phyloP scores from a whole-genome alignment of 1,284 basidiomycete genomes.

The Tilletia caries region DNA sequence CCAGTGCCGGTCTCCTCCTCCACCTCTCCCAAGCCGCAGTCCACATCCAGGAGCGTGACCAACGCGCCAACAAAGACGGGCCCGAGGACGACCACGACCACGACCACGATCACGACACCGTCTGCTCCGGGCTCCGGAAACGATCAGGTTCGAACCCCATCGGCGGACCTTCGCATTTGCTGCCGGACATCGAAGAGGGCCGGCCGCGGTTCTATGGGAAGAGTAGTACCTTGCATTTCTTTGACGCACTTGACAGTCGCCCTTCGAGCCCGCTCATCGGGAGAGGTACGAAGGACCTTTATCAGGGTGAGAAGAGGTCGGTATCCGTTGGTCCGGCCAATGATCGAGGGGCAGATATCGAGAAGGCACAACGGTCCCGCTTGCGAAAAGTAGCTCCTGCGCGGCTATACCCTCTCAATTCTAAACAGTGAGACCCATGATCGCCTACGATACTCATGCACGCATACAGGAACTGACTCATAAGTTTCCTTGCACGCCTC shows the following conservation, averaged over 20 bases:
- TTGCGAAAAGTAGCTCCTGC: background rate
- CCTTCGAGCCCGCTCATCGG: slow-evolving; percentile 10
- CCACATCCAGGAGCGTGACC: slow-evolving; percentile 8
- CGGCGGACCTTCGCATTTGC: slow-evolving; percentile 9
- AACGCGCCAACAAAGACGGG: background rate
- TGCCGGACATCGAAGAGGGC: slow-evolving; percentile 44
- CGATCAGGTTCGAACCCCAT: no score
- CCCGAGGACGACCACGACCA: background rate
- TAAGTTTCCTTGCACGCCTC: background rate
- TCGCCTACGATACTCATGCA: background rate
- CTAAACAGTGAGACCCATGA: slow-evolving; percentile 20
- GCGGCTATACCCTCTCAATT: slow-evolving; percentile 38
- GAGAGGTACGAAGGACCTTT: background rate
- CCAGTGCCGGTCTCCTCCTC: background rate
- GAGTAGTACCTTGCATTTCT: slow-evolving; percentile 34
- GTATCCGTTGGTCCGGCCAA: slow-evolving; percentile 25
- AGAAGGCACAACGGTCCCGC: slow-evolving; percentile 11
- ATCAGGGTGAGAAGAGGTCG: no score
- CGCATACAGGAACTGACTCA: background rate
- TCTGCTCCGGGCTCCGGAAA: no score
- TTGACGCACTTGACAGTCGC: slow-evolving; percentile 31
- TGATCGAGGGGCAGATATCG: slow-evolving; percentile 14
- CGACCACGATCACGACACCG: background rate
- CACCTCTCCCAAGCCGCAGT: slow-evolving; percentile 12
- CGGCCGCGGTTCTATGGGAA: slow-evolving; percentile 41